Conservation (phyloP, 2,329 filamentous ascomycete species). For the Teratosphaeria destructans region DNA sequence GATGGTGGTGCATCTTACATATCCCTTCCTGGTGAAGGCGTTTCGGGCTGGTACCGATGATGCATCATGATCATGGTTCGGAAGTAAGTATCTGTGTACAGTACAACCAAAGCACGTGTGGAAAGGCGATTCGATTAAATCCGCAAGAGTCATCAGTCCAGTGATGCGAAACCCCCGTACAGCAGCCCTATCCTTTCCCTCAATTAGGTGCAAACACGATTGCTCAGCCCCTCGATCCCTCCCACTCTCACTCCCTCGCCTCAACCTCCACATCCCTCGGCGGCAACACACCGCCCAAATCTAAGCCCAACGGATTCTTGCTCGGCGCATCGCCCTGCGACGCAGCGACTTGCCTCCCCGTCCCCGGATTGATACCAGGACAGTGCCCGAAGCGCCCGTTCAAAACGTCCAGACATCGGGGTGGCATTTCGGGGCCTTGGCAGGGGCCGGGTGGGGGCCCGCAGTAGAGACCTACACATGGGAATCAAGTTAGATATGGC, state of each 20-base stretch:
- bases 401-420: background rate
- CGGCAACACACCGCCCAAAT: background rate
- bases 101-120: too few relatives aligned
- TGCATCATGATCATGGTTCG: too few relatives aligned
- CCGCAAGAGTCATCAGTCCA: too few relatives aligned
- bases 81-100: too few relatives aligned
- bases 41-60: too few relatives aligned
- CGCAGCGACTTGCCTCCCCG: background rate
- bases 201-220: too few relatives aligned
- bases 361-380: background rate
- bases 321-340: background rate
- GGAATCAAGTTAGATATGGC: background rate
- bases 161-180: too few relatives aligned
- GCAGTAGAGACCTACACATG: background rate
- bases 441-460: background rate
- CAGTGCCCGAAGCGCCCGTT: background rate
- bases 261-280: background rate
- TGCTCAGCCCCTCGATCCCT: background rate
- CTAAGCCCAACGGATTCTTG: background rate
- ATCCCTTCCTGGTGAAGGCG: too few relatives aligned
- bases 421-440: background rate
- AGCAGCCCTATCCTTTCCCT: too few relatives aligned
- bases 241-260: background rate
- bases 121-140: too few relatives aligned
- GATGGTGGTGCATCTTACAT: too few relatives aligned